A percentile compares a stretch with the other conserved stretches of the same genome.
These are phyloP conservation scores for Metarhizium brunneum DNA, from an alignment of 2,329 filamentous ascomycete species.

Conservation along the genomic window DNA sequence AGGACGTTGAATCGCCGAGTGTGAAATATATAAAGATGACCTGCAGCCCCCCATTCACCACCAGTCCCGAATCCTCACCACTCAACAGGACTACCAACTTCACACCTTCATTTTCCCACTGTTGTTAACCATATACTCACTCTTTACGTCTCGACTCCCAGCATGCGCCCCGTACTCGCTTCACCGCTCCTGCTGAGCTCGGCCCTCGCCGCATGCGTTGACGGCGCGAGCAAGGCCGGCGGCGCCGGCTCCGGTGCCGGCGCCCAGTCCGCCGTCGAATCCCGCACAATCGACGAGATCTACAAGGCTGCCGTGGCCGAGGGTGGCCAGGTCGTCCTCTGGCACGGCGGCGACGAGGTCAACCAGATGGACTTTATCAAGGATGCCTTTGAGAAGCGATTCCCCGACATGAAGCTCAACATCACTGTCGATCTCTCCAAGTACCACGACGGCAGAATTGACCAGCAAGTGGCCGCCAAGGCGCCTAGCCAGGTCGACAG, in stretches of 20 bases:
- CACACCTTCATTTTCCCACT: no score
- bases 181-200: background rate
- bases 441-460: conserved; percentile 39
- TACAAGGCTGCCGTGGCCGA: conserved; percentile 39
- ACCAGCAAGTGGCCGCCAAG: conserved; percentile 31
- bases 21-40: no score
- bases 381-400: conserved; percentile 32
- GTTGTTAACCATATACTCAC: no score
- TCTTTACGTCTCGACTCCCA: background rate
- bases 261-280: conserved; percentile 22
- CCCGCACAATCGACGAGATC: conserved; percentile 37
- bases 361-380: conserved; percentile 30
- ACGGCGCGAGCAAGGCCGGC: no score
- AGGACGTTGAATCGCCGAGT: no score
- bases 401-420: conserved; percentile 41
- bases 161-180: background rate
- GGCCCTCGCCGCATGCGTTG: background rate
- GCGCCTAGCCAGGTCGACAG: conserved; percentile 32
- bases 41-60: no score
- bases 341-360: conserved; percentile 39
- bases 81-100: no score
- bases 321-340: conserved; percentile 33
- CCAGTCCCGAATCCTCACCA: no score
- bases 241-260: background rate
- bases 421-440: conserved; percentile 46